phyloP scores from a whole-genome alignment of 2,329 filamentous ascomycete species.

The Aspergillus ibericus region DNA sequence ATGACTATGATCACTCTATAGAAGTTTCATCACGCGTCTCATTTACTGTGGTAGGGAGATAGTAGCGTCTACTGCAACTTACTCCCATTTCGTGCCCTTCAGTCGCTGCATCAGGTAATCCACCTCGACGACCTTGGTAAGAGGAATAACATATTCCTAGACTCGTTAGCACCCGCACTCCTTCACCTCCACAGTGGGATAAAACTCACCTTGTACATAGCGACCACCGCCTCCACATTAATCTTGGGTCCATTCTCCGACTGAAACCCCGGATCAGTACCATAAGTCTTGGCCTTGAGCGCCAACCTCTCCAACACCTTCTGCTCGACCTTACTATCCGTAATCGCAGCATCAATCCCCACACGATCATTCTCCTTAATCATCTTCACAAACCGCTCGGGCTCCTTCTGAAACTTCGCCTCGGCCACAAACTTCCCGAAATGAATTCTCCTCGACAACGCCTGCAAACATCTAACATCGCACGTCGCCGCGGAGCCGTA shows the following conservation, averaged over 20 bases:
- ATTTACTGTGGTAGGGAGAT: neutral
- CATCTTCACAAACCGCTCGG: constrained; percentile 74
- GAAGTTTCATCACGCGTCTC: constrained; percentile 7
- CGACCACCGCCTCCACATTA: constrained; percentile 84
- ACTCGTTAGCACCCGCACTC: neutral
- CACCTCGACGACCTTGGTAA: constrained; percentile 98
- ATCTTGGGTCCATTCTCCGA: constrained; percentile 66
- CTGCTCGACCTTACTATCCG: constrained; percentile 82
- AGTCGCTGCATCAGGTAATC: constrained; percentile 97
- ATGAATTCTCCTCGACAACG: constrained; percentile 85
- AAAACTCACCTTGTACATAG: constrained; percentile 69
- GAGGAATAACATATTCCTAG: constrained; percentile 78
- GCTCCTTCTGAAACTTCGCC: constrained; percentile 84
- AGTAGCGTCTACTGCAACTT: neutral
- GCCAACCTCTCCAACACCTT: constrained; percentile 84
- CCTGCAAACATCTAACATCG: constrained; percentile 87
- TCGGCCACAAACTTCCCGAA: constrained; percentile 99
- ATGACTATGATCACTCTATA: neutral
- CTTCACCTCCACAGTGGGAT: neutral
- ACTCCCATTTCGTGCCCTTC: constrained; percentile 53
- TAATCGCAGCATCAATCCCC: constrained; percentile 87
- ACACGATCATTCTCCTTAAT: constrained; percentile 78
- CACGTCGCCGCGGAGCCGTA: constrained; percentile 90
- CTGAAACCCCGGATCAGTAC: constrained; percentile 74
- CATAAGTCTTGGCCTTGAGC: constrained; percentile 90